Percentiles rank a stretch among this genome's conserved stretches.
These are phyloP conservation scores for Chlorella sp. DNA, from an alignment of 139 green algal species.

Conservation along the genomic window DNA sequence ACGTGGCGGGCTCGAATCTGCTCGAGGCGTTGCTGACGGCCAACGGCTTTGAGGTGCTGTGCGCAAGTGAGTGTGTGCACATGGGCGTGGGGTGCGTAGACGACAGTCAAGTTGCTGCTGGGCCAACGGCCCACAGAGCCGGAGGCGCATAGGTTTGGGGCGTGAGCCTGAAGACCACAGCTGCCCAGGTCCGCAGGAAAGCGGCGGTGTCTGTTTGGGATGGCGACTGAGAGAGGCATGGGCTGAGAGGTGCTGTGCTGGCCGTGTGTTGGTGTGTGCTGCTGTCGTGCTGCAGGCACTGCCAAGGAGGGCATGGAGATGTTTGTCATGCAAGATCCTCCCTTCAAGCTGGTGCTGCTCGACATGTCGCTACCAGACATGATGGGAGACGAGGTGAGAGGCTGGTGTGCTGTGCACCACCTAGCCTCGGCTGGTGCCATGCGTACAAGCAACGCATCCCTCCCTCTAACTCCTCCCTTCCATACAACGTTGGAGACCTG, in stretches of 20 bases:
- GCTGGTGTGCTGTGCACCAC: no score
- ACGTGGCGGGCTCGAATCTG: constrained; percentile 23
- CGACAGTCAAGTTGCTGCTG: neutral
- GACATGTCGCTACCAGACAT: constrained; percentile 39
- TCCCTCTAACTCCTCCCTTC: no score
- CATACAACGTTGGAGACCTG: no score
- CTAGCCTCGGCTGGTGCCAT: no score
- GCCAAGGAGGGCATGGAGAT: constrained; percentile 32
- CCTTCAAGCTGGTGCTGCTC: constrained; percentile 36
- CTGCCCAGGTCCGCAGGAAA: no score
- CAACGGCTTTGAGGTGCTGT: constrained; percentile 23
- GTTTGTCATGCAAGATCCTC: constrained; percentile 25
- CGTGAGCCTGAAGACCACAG: neutral
- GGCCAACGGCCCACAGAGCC: neutral
- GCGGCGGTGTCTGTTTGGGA: no score
- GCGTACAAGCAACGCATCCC: no score
- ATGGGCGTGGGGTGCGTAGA: neutral
- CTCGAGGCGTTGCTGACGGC: constrained; percentile 22
- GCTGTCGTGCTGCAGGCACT: neutral
- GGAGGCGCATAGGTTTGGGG: neutral
- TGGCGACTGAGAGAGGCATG: neutral
- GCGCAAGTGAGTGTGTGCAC: constrained; percentile 1
- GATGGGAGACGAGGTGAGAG: neutral
- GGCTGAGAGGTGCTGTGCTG: neutral
- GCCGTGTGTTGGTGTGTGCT: neutral